Percentiles rank a stretch among this genome's conserved stretches.
Conservation (phyloP, 176 grass and related monocot genomes). For the Pontederia crassipes region DNA sequence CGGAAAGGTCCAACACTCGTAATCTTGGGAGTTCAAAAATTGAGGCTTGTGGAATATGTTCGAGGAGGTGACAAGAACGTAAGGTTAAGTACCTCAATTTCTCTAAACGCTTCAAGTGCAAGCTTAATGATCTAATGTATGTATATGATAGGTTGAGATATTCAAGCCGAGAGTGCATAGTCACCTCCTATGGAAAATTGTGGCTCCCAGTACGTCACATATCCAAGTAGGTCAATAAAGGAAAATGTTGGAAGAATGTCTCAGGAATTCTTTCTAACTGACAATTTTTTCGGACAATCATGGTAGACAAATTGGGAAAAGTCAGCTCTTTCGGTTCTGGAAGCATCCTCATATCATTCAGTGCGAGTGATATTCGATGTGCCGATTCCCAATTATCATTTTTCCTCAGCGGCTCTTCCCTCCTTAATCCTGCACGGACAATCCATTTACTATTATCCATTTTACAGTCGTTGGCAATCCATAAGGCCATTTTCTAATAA, state of each 20-base stretch:
- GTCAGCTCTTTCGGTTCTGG: background rate
- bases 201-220: background rate
- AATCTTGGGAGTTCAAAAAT: too few species aligned
- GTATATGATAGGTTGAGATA: background rate
- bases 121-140: background rate
- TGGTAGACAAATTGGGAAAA: background rate
- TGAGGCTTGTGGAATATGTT: too few species aligned
- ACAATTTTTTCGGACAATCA: background rate
- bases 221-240: background rate
- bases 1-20: too few species aligned
- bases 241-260: background rate
- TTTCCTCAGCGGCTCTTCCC: too few species aligned
- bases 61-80: too few species aligned
- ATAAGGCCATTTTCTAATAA: too few species aligned
- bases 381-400: constrained; percentile 2
- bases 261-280: background rate
- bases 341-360: background rate
- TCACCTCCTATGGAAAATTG: background rate
- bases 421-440: too few species aligned
- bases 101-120: background rate
- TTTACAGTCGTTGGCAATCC: too few species aligned
- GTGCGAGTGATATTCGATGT: background rate
- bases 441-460: too few species aligned
- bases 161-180: background rate
- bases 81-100: too few species aligned